Conservation (phyloP, 495 filamentous ascomycete species). For the Xylaria flabelliformis region DNA sequence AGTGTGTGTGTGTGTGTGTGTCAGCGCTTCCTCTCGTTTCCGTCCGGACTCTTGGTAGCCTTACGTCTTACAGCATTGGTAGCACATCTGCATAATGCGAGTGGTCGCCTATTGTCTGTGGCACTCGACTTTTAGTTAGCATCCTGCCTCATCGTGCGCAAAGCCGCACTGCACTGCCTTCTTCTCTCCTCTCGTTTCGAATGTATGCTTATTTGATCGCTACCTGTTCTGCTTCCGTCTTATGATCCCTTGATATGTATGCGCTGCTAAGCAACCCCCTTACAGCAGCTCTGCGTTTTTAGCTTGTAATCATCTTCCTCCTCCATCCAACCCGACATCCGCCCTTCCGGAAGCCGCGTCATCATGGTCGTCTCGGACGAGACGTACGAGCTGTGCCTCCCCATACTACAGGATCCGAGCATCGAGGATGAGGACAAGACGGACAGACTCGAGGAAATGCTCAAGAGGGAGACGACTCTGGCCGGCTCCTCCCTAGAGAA, state of each 20-base stretch:
- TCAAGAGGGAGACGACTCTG: constrained; percentile 78
- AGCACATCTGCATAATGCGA: constrained; percentile 46
- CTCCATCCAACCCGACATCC: constrained; percentile 5
- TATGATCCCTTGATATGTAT: constrained; percentile 22
- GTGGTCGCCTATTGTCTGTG: constrained; percentile 43
- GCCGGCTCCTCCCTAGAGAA: constrained; percentile 84
- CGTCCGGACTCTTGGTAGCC: constrained; percentile 31
- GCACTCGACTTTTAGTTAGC: constrained; percentile 45
- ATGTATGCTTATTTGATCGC: constrained; percentile 29
- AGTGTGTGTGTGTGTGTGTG: constrained; percentile 24
- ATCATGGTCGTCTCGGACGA: constrained; percentile 91
- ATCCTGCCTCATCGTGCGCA: constrained; percentile 23
- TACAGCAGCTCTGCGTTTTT: constrained; percentile 11
- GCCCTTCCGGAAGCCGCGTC: constrained; percentile 31
- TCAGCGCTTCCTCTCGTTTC: constrained; percentile 31
- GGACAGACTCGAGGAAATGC: constrained; percentile 86
- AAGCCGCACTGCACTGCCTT: constrained; percentile 23
- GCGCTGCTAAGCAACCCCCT: constrained; percentile 23
- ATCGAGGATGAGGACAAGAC: constrained; percentile 95
- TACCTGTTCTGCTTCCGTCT: not conserved
- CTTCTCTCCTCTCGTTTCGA: constrained; percentile 24
- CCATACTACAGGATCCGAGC: constrained; percentile 79
- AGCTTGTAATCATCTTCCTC: not conserved
- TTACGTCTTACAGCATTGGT: constrained; percentile 41
- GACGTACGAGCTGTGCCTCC: constrained; percentile 87